These are phyloP conservation scores for Inonotus obliquus DNA, from an alignment of 1,284 basidiomycete genomes.

Conservation along the genomic window DNA sequence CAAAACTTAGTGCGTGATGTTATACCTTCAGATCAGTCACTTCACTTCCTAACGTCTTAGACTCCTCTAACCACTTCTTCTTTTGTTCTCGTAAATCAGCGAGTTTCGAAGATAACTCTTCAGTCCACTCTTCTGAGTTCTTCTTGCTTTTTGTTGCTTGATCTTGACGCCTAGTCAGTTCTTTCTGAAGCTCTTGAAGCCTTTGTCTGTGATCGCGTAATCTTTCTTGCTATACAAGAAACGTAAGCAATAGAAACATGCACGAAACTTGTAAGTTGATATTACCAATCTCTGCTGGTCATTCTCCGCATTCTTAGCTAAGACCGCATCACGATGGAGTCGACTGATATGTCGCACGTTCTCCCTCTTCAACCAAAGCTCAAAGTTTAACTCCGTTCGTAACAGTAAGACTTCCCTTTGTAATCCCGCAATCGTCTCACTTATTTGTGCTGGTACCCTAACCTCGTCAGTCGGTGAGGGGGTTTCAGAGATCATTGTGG, in stretches of 20 bases:
- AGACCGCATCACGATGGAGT: slow-evolving; percentile 66
- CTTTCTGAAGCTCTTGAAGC: slow-evolving; percentile 55
- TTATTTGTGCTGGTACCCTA: slow-evolving; percentile 40
- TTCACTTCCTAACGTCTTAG: slow-evolving; percentile 54
- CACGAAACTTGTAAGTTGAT: neutral
- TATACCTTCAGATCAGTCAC: slow-evolving; percentile 60
- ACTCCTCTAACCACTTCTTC: slow-evolving; percentile 58
- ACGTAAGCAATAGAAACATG: neutral
- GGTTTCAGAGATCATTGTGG: slow-evolving; percentile 19
- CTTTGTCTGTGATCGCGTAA: slow-evolving; percentile 65
- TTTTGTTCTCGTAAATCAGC: slow-evolving; percentile 64
- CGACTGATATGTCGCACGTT: slow-evolving; percentile 76
- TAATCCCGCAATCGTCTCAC: slow-evolving; percentile 57
- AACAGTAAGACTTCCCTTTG: slow-evolving; percentile 72
- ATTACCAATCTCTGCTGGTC: slow-evolving; percentile 66
- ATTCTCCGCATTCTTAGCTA: slow-evolving; percentile 67
- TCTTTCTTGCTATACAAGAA: slow-evolving; percentile 60
- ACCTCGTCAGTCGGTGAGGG: slow-evolving; percentile 23
- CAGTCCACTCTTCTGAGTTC: slow-evolving; percentile 70
- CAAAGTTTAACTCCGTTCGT: slow-evolving; percentile 76
- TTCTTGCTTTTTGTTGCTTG: slow-evolving; percentile 59
- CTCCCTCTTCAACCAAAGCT: slow-evolving; percentile 74
- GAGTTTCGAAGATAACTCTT: slow-evolving; percentile 61
- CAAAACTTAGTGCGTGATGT: neutral
- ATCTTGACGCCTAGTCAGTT: slow-evolving; percentile 59